A percentile compares a stretch with the other conserved stretches of the same genome.
Conservation (phyloP, 192 early-diverging fungal species). For the Rhizophagus prolifer region DNA sequence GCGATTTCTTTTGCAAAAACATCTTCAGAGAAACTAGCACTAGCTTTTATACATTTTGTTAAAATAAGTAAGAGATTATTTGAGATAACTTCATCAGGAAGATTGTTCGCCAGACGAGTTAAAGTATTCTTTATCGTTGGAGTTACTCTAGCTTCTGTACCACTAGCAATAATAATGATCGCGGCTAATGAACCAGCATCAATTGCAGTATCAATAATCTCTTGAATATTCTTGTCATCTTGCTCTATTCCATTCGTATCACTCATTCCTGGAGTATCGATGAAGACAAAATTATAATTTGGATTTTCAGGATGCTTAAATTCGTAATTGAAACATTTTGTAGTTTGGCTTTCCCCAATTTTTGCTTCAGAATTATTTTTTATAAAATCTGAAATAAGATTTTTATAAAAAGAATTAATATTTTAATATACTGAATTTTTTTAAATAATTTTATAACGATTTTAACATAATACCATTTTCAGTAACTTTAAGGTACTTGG, state of each 20-base stretch:
- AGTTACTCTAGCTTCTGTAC: no score
- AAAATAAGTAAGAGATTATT: no score
- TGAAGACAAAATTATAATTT: slow-evolving; percentile 5
- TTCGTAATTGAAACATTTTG: neutral
- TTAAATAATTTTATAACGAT: neutral
- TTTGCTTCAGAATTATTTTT: no score
- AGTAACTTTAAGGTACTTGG: no score
- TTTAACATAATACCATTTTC: slow-evolving; percentile 1
- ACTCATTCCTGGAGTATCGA: no score
- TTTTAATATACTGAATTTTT: neutral
- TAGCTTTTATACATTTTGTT: slow-evolving; percentile 13
- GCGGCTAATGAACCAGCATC: slow-evolving; percentile 14
- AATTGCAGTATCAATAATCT: slow-evolving; percentile 10
- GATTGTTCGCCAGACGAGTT: slow-evolving; percentile 1
- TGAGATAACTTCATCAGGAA: neutral
- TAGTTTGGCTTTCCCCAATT: neutral
- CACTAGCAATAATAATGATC: neutral
- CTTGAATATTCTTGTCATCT: slow-evolving; percentile 14
- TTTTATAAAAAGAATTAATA: neutral
- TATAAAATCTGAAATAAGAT: slow-evolving; percentile 11
- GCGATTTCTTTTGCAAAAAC: no score
- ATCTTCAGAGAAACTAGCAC: neutral
- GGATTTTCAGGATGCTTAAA: slow-evolving; percentile 11
- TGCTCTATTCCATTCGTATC: slow-evolving; percentile 1
- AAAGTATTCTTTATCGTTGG: slow-evolving; percentile 5